phyloP scores from a whole-genome alignment of 768 basidiomycete genomes.

The Hortiboletus flavorubellus region DNA sequence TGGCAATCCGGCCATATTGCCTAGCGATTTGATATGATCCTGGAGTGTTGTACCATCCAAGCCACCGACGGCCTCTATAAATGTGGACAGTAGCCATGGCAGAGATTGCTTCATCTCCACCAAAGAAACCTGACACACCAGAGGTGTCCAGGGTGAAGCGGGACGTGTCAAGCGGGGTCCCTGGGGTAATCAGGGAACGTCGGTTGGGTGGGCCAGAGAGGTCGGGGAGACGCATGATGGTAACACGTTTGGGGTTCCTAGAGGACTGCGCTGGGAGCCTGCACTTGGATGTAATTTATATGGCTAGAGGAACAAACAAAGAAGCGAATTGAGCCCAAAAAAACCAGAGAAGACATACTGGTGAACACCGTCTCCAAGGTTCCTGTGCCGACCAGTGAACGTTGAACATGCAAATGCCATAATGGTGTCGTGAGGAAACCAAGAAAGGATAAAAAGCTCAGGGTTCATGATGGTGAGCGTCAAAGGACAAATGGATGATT shows the following conservation, averaged over 20 bases:
- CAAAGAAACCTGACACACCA: constrained; percentile 30
- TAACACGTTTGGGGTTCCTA: background rate
- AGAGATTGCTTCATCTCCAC: constrained; percentile 32
- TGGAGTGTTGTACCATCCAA: constrained; percentile 36
- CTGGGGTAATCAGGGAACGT: constrained; percentile 1
- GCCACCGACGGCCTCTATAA: constrained; percentile 23
- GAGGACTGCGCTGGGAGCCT: background rate
- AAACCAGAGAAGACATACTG: background rate
- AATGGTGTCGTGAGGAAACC: too few species aligned
- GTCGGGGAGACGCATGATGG: constrained; percentile 1
- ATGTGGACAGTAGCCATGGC: constrained; percentile 30
- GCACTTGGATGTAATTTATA: background rate
- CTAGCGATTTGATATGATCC: constrained; percentile 30
- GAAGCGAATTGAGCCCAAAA: background rate
- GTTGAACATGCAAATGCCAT: background rate
- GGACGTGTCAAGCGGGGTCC: background rate
- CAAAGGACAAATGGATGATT: too few species aligned
- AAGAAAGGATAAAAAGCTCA: too few species aligned
- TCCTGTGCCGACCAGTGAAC: background rate
- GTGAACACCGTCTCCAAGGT: too few species aligned
- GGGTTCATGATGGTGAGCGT: too few species aligned
- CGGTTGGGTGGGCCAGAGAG: background rate
- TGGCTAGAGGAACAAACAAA: background rate
- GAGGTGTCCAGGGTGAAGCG: constrained; percentile 21
- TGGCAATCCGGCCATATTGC: constrained; percentile 21